Percentiles rank a stretch among this genome's conserved stretches.
These are phyloP conservation scores for Kalanchoe fedtschenkoi DNA, from an alignment of 164 flowering plant genomes.

Conservation along the genomic window DNA sequence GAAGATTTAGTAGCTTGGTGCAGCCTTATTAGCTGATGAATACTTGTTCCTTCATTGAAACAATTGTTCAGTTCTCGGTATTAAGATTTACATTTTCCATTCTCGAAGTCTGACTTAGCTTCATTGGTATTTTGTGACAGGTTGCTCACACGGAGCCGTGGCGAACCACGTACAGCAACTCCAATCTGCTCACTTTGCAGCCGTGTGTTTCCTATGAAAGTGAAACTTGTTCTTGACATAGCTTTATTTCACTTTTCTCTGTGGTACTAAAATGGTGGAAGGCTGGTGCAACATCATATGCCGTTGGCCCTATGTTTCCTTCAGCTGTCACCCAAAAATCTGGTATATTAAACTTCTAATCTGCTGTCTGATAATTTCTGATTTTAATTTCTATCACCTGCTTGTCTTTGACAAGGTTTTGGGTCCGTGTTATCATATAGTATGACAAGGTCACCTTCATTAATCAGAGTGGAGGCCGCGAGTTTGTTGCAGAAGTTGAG, in stretches of 20 bases:
- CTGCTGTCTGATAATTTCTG: background rate
- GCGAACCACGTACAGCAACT: slow-evolving; percentile 66
- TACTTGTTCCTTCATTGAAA: background rate
- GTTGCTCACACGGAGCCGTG: slow-evolving; percentile 75
- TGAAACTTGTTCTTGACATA: slow-evolving; percentile 62
- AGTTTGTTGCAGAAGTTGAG: slow-evolving; percentile 94
- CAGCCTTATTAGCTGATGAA: no score
- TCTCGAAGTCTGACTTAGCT: background rate
- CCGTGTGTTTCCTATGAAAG: slow-evolving; percentile 93
- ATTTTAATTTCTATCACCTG: background rate
- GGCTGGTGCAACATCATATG: slow-evolving; percentile 49
- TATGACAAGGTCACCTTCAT: slow-evolving; percentile 55
- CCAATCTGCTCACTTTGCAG: slow-evolving; percentile 91
- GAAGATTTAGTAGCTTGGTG: no score
- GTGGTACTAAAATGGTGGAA: slow-evolving; percentile 60
- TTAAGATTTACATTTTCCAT: background rate
- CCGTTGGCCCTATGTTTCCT: slow-evolving; percentile 60
- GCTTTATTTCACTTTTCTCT: slow-evolving; percentile 70
- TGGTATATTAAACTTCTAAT: slow-evolving; percentile 33
- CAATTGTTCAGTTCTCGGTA: background rate
- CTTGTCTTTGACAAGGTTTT: slow-evolving; percentile 29
- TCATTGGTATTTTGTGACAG: slow-evolving; percentile 21
- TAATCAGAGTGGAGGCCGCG: slow-evolving; percentile 72
- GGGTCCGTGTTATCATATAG: slow-evolving; percentile 61
- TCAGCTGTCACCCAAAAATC: slow-evolving; percentile 64